Conservation (phyloP, 2,329 filamentous ascomycete genomes). For the Sarocladiaceae sp. region DNA sequence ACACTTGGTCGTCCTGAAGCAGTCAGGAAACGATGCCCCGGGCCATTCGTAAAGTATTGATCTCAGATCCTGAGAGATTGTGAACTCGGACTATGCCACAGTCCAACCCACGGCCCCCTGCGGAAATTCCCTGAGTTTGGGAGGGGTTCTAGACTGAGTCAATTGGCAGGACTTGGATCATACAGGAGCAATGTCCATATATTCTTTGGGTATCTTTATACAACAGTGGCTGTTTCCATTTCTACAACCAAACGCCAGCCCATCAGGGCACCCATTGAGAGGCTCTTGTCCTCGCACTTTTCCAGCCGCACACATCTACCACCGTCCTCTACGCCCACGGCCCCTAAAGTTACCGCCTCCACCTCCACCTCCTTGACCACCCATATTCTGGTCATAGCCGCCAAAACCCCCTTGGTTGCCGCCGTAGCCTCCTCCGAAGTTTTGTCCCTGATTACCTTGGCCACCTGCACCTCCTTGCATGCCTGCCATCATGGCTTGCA, state of each 20-base stretch:
- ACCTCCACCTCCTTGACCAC: slow-evolving; percentile 30
- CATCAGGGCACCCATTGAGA: not conserved
- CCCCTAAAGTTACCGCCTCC: slow-evolving; percentile 26
- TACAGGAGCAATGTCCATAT: not conserved
- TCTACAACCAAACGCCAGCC: not conserved
- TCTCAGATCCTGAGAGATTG: no score
- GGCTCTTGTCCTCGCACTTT: not conserved
- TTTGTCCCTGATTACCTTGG: slow-evolving; percentile 42
- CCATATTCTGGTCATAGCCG: slow-evolving; percentile 45
- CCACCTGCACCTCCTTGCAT: slow-evolving; percentile 44
- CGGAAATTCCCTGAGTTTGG: no score
- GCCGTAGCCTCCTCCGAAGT: slow-evolving; percentile 49
- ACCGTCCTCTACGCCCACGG: slow-evolving; percentile 25
- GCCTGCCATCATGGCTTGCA: slow-evolving; percentile 56
- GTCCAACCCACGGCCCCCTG: no score
- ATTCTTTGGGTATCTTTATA: slow-evolving; percentile 8
- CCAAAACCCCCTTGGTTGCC: slow-evolving; percentile 50
- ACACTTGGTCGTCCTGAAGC: no score
- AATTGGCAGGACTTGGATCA: no score
- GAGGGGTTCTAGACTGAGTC: no score
- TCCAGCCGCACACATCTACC: slow-evolving; percentile 13
- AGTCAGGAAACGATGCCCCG: no score
- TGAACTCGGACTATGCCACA: no score
- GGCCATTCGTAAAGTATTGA: no score
- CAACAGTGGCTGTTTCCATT: not conserved